Percentiles rank a stretch among this genome's conserved stretches.
phyloP scores from a whole-genome alignment of 768 basidiomycete species.

The Solioccasus polychromus region DNA sequence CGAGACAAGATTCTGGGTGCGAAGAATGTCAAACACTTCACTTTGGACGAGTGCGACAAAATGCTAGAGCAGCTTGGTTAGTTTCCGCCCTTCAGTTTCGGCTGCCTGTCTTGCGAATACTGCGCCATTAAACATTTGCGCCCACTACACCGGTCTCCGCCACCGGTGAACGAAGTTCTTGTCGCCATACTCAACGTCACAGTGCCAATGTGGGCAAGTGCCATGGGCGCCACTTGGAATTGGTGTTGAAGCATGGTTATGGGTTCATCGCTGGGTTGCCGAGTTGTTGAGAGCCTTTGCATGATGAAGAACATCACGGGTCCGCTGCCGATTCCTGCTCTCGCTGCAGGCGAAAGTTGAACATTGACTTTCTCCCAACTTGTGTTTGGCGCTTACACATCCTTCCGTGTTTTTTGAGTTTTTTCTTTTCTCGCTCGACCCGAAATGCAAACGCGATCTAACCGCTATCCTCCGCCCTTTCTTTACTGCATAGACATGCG shows the following conservation, averaged over 20 bases:
- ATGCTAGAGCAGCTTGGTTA: slow-evolving; percentile 99
- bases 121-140: slow-evolving; percentile 50
- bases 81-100: slow-evolving; percentile 74
- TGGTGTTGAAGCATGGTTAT: slow-evolving; percentile 38
- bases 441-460: slow-evolving; percentile 56
- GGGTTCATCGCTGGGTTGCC: slow-evolving; percentile 34
- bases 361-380: slow-evolving; percentile 15
- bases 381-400: slow-evolving; percentile 12
- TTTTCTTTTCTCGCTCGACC: slow-evolving; percentile 50
- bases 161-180: slow-evolving; percentile 33
- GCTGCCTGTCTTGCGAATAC: slow-evolving; percentile 40
- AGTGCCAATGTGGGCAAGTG: slow-evolving; percentile 40
- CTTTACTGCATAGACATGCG: slow-evolving; percentile 85
- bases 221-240: slow-evolving; percentile 37
- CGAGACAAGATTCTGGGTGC: slow-evolving; percentile 95
- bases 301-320: slow-evolving; percentile 36
- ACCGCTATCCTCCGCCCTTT: slow-evolving; percentile 60
- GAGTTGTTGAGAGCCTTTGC: slow-evolving; percentile 36
- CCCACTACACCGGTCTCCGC: slow-evolving; percentile 33
- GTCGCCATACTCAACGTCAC: slow-evolving; percentile 37
- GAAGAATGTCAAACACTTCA: slow-evolving; percentile 98
- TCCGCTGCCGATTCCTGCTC: slow-evolving; percentile 33
- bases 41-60: slow-evolving; percentile 99
- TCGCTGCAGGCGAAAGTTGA: slow-evolving; percentile 23
- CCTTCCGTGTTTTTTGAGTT: slow-evolving; percentile 40